phyloP scores from a whole-genome alignment of 2,329 filamentous ascomycete genomes.

The Botrytis tulipae region DNA sequence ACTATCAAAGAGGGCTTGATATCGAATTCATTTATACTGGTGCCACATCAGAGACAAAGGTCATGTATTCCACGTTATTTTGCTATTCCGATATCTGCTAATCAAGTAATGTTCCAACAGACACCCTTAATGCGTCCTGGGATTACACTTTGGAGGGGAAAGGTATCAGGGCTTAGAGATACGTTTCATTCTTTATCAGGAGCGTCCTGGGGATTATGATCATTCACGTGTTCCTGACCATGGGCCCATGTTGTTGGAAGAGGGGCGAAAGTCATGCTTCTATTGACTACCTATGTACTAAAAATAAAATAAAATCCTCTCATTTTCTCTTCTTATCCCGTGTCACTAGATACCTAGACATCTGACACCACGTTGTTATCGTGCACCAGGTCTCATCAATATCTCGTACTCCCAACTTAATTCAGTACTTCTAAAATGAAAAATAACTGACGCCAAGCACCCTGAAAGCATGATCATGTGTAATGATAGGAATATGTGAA shows the following conservation, averaged over 20 bases:
- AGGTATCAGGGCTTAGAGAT: not conserved
- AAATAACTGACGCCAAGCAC: not conserved
- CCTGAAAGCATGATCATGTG: not conserved
- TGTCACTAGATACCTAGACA: not conserved
- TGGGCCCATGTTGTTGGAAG: not conserved
- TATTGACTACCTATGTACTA: not conserved
- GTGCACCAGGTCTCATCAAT: not conserved
- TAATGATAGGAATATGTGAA: not conserved
- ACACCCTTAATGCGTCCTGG: fast-evolving
- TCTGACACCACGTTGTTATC: not conserved
- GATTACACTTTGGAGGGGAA: not conserved
- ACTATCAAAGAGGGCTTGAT: not conserved
- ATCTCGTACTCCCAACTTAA: not conserved
- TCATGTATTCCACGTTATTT: not conserved
- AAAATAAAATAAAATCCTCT: not conserved
- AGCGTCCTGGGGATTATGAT: not conserved
- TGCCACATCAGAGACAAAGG: not conserved
- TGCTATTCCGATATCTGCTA: not conserved
- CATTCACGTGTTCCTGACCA: not conserved
- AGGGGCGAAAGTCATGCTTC: not conserved
- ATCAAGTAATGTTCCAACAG: not conserved
- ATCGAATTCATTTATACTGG: fast-evolving
- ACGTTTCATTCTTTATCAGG: not conserved
- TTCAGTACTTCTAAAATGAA: not conserved
- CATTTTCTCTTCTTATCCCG: not conserved